Percentiles rank a stretch among this genome's conserved stretches.
Evolutionary conservation across 2,329 filamentous ascomycete genomes (phyloP).

Genomic region (Trichoderma guizhouense): DNA sequence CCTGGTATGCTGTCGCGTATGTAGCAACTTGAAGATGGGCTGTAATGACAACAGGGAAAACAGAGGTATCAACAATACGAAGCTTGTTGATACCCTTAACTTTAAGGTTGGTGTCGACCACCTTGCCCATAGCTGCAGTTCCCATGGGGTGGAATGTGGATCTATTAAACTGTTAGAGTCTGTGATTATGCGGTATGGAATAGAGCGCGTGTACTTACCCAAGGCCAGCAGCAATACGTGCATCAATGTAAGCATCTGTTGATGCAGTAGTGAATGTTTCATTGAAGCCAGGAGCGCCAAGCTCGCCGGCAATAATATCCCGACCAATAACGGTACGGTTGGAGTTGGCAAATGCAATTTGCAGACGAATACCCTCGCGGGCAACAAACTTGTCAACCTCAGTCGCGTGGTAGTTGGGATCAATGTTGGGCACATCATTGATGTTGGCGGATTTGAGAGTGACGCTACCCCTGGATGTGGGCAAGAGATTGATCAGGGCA

Average conservation of each 20-base stretch:
- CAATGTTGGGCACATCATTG: slow-evolving; percentile 24
- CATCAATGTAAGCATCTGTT: slow-evolving; percentile 30
- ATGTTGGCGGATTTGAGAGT: slow-evolving; percentile 23
- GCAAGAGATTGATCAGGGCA: slow-evolving; percentile 25
- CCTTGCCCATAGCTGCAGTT: slow-evolving; percentile 38
- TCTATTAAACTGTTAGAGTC: neutral
- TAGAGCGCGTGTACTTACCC: neutral
- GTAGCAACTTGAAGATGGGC: slow-evolving; percentile 47
- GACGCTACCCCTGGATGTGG: slow-evolving; percentile 29
- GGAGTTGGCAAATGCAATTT: slow-evolving; percentile 24
- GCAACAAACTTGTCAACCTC: slow-evolving; percentile 30
- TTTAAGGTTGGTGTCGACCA: slow-evolving; percentile 41
- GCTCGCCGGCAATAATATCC: slow-evolving; percentile 25
- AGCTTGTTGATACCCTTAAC: slow-evolving; percentile 38
- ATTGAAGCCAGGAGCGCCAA: slow-evolving; percentile 21
- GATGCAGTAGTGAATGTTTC: slow-evolving; percentile 23
- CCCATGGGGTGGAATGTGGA: slow-evolving; percentile 31
- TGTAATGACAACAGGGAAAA: slow-evolving; percentile 32
- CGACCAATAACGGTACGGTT: slow-evolving; percentile 21
- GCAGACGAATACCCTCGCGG: slow-evolving; percentile 23
- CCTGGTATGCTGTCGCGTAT: slow-evolving; percentile 58
- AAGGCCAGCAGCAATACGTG: slow-evolving; percentile 20
- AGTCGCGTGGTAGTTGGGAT: slow-evolving; percentile 32
- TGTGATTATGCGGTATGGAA: neutral
- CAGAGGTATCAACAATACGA: slow-evolving; percentile 38